These are phyloP conservation scores for Vararia minispora DNA, from an alignment of 768 basidiomycete genomes.

Conservation along the genomic window DNA sequence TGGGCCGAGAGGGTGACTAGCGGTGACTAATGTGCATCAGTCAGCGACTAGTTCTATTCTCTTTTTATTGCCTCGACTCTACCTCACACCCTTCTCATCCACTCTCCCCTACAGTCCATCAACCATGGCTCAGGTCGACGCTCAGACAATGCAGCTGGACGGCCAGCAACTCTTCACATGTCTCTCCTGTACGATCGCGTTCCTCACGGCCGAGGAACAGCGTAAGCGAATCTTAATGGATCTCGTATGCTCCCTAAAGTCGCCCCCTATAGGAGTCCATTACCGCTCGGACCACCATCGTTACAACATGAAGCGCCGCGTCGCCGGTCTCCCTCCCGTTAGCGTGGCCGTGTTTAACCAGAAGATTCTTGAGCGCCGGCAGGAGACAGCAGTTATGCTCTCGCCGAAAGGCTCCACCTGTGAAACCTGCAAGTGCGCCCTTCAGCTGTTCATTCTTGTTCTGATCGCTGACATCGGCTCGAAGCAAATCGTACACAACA, in stretches of 20 bases:
- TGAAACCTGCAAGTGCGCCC: slow-evolving; percentile 51
- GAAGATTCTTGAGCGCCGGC: slow-evolving; percentile 72
- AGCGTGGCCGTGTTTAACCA: slow-evolving; percentile 69
- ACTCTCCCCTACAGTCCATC: not conserved
- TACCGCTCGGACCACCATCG: slow-evolving; percentile 93
- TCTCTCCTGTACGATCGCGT: slow-evolving; percentile 84
- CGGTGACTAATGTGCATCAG: no score
- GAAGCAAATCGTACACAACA: slow-evolving; percentile 80
- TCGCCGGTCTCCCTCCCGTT: slow-evolving; percentile 83
- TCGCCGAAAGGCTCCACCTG: slow-evolving; percentile 55
- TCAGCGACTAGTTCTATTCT: no score
- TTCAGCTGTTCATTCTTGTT: not conserved
- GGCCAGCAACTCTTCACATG: slow-evolving; percentile 60
- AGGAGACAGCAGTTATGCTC: slow-evolving; percentile 61
- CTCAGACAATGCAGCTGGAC: slow-evolving; percentile 6
- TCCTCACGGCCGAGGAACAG: slow-evolving; percentile 73
- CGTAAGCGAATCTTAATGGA: slow-evolving; percentile 33
- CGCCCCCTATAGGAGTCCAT: slow-evolving; percentile 49
- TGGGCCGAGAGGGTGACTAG: no score
- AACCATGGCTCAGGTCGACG: slow-evolving; percentile 7
- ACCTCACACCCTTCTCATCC: not conserved
- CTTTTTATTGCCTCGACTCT: not conserved
- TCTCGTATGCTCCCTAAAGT: not conserved
- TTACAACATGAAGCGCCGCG: slow-evolving; percentile 96
- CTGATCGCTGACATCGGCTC: not conserved